A percentile compares a stretch with the other conserved stretches of the same genome.
Evolutionary conservation across 306 rosid genomes (phyloP).

Genomic region (Cicer chorassanicum): DNA sequence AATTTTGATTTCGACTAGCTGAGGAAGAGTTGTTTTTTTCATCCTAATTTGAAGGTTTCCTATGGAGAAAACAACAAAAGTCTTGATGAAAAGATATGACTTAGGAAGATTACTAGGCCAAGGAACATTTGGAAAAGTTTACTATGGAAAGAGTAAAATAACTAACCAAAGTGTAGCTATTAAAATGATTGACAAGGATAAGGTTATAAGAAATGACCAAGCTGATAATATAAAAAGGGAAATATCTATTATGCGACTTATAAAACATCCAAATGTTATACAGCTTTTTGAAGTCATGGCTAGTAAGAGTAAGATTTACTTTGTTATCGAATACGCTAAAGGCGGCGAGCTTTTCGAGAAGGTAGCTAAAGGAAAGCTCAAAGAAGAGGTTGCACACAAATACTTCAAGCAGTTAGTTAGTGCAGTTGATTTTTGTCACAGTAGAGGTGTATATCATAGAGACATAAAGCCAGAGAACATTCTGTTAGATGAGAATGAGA

Average conservation of each 20-base stretch:
- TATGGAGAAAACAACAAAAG: conserved; percentile 53
- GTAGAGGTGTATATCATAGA: conserved; percentile 66
- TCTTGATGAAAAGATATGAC: conserved; percentile 60
- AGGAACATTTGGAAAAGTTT: conserved; percentile 65
- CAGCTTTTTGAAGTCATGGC: conserved; percentile 65
- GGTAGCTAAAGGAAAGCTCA: conserved; percentile 55
- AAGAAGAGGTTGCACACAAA: conserved; percentile 55
- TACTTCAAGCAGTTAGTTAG: conserved; percentile 58
- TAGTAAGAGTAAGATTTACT: conserved; percentile 55
- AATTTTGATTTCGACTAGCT: conserved; percentile 18
- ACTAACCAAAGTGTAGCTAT: conserved; percentile 57
- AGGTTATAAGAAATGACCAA: conserved; percentile 45
- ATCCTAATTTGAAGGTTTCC: conserved; percentile 39
- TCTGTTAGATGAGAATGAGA: conserved; percentile 60
- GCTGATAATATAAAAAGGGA: conserved; percentile 52
- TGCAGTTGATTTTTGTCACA: conserved; percentile 67
- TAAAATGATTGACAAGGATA: conserved; percentile 58
- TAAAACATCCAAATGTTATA: conserved; percentile 57
- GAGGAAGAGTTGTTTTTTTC: conserved; percentile 36
- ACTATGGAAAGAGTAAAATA: conserved; percentile 50
- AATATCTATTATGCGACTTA: conserved; percentile 55
- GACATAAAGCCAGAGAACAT: conserved; percentile 67
- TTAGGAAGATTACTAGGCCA: conserved; percentile 62
- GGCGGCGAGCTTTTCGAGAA: conserved; percentile 61
- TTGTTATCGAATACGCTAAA: conserved; percentile 60